Evolutionary conservation across 306 rosid genomes (phyloP), one percentile per base, ranked within the genome.

Genomic region (Quercus bicolor): DNA sequence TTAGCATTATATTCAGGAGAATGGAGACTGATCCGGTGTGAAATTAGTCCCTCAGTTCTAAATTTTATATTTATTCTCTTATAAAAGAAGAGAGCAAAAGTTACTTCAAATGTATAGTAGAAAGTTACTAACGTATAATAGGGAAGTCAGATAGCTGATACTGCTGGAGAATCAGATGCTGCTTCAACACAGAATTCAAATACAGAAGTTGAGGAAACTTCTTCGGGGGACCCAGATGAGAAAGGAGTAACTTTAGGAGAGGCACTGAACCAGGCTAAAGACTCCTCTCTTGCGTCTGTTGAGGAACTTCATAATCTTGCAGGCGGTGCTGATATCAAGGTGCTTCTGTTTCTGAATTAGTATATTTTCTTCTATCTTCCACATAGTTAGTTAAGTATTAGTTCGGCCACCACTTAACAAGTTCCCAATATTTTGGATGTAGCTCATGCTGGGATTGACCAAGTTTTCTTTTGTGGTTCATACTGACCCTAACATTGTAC

Each of bases 281-380:
- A 89, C 72, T 77, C 88, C 20, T 84, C 96, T 72, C 89, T 88
- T 70, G 88, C 94, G 66, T 93, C 97, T 69, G 93, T 96, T 62
- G 99, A 96, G 91, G 99, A 93, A 81, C 93, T 96, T 76, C 98
- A 93, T 34, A 93, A 87, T 87, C 99, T 96, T 84, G 97, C 98
- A 34, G 99, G 94, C 73, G 97, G 96, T 79, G 93, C 98, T 77
- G 99, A 96, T 88, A 96, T 96, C 86, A 96, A 93, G 97, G 99
- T 96, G 78, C 77, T 77, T 59, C 74, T 65, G 18, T 33, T 81
- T 82, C 74, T 68, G 31, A 28, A 56, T 69, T 77, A 26, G 54
- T 70, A 23, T 33, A 77, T 75, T 9, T 45, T 72, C 57, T 72
- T 70, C 72, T 28, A 23, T 29, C 53, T 71, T 53, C 21, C 74